phyloP scores from a whole-genome alignment of 805 yeast genomes.

The Saccharomyces eubayanus region DNA sequence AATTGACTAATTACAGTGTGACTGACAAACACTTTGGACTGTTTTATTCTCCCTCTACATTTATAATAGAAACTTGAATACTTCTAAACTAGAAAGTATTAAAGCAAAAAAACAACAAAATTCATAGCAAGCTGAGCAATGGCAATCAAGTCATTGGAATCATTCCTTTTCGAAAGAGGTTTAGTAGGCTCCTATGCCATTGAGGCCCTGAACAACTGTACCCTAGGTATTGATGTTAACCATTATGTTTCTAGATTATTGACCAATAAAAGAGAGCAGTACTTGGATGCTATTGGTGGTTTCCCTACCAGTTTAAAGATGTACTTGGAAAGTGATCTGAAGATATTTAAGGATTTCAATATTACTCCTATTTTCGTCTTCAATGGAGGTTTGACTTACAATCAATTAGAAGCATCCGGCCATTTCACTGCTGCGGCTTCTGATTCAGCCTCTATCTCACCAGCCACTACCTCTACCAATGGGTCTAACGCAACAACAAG shows the following conservation, averaged over 20 bases:
- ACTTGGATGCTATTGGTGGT: slow-evolving; percentile 72
- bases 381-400: slow-evolving; percentile 48
- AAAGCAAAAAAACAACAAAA: not conserved
- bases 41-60: not conserved
- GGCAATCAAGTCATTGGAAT: slow-evolving; percentile 53
- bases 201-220: slow-evolving; percentile 54
- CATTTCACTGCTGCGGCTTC: slow-evolving; percentile 19
- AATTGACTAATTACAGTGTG: not conserved
- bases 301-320: slow-evolving; percentile 55
- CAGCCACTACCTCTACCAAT: slow-evolving; percentile 5
- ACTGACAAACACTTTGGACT: not conserved
- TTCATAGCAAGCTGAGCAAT: slow-evolving; percentile 9
- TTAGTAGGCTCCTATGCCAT: slow-evolving; percentile 53
- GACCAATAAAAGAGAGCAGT: slow-evolving; percentile 56
- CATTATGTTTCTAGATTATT: slow-evolving; percentile 63
- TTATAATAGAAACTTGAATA: not conserved
- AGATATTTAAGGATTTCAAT: slow-evolving; percentile 47
- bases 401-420: slow-evolving; percentile 28
- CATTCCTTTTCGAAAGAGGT: slow-evolving; percentile 59
- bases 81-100: not conserved
- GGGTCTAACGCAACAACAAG: slow-evolving; percentile 8
- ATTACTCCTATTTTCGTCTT: slow-evolving; percentile 78
- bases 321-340: slow-evolving; percentile 54
- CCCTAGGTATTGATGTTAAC: slow-evolving; percentile 76
- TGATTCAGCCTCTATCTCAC: slow-evolving; percentile 10